These are phyloP conservation scores for Gautieria morchelliformis DNA, from an alignment of 768 basidiomycete species.

Conservation along the genomic window DNA sequence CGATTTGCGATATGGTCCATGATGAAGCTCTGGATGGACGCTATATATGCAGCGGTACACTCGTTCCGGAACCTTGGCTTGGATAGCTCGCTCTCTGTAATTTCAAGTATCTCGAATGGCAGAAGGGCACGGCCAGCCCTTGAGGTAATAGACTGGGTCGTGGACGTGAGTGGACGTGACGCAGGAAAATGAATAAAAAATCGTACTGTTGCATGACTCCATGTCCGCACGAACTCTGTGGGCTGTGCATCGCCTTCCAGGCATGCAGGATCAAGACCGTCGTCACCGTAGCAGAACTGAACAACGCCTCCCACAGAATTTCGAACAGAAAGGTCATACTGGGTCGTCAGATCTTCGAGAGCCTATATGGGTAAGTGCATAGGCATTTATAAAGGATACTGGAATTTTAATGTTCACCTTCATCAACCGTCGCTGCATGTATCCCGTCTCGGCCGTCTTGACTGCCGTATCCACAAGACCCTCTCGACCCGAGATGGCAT, in stretches of 20 bases:
- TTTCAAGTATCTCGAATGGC: slow-evolving; percentile 77
- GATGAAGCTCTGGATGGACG: slow-evolving; percentile 64
- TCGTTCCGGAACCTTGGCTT: slow-evolving; percentile 52
- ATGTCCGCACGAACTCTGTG: slow-evolving; percentile 78
- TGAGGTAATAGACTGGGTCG: slow-evolving; percentile 48
- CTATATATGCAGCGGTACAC: slow-evolving; percentile 63
- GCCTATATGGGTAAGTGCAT: slow-evolving; percentile 31
- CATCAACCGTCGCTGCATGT: slow-evolving; percentile 99
- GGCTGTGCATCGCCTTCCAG: slow-evolving; percentile 94
- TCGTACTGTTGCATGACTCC: slow-evolving; percentile 73
- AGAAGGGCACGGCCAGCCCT: slow-evolving; percentile 56
- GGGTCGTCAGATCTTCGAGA: slow-evolving; percentile 89
- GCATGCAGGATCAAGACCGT: slow-evolving; percentile 93
- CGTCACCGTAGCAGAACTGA: slow-evolving; percentile 95
- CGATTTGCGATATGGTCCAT: slow-evolving; percentile 51
- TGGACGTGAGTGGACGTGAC: not conserved
- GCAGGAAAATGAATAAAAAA: not conserved
- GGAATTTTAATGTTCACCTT: slow-evolving; percentile 33
- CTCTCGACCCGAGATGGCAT: slow-evolving; percentile 97
- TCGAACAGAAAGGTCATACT: slow-evolving; percentile 92
- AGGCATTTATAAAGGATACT: not conserved
- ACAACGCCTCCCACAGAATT: slow-evolving; percentile 93
- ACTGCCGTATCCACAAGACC: slow-evolving; percentile 99
- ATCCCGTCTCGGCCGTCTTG: slow-evolving; percentile 99
- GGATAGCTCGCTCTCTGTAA: slow-evolving; percentile 55